phyloP scores from a whole-genome alignment of 2,329 filamentous ascomycete genomes.

The Xylaria multiplex region DNA sequence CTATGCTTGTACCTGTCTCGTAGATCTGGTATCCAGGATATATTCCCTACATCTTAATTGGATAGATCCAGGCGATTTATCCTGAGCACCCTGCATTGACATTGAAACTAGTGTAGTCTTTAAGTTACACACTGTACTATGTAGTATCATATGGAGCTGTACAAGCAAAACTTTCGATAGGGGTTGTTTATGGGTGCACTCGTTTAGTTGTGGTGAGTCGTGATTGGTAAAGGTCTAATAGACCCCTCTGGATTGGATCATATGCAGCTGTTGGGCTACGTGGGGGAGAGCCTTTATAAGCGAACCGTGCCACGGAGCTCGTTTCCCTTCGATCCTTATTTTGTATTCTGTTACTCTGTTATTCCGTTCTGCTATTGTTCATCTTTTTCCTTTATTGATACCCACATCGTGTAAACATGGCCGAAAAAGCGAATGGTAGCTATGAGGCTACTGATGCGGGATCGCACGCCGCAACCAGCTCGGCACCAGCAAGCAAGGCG shows the following conservation, averaged over 20 bases:
- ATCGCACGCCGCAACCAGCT: constrained; percentile 27
- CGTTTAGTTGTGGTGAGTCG: constrained; percentile 8
- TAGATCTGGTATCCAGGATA: constrained; percentile 17
- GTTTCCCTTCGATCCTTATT: not conserved
- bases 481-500: constrained; percentile 33
- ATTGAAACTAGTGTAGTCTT: constrained; percentile 34
- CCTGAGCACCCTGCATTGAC: constrained; percentile 36
- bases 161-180: constrained; percentile 19
- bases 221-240: constrained; percentile 29
- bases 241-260: constrained; percentile 17
- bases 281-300: constrained; percentile 31
- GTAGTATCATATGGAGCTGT: constrained; percentile 12
- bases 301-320: not conserved
- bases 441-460: constrained; percentile 32
- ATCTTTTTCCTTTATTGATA: constrained; percentile 28
- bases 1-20: constrained; percentile 23
- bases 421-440: constrained; percentile 32
- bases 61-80: constrained; percentile 15
- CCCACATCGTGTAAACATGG: constrained; percentile 34
- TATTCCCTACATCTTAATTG: constrained; percentile 19
- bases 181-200: constrained; percentile 10
- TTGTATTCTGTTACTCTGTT: constrained; percentile 6
- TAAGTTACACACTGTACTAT: not conserved
- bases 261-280: constrained; percentile 7
- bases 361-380: not conserved